These are phyloP conservation scores for Aspergillus fructus DNA, from an alignment of 2,329 filamentous ascomycete genomes.

Conservation along the genomic window DNA sequence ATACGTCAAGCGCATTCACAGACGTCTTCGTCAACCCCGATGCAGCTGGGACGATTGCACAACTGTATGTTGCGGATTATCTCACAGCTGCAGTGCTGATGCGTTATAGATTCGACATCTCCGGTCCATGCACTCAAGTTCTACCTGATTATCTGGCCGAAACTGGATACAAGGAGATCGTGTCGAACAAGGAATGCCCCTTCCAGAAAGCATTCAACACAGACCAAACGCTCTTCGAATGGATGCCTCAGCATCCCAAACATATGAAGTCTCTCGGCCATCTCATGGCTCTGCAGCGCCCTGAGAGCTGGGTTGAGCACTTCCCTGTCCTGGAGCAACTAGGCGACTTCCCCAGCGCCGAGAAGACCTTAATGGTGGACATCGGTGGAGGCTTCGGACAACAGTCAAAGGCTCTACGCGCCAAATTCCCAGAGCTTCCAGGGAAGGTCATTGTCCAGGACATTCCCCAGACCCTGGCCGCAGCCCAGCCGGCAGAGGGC, in stretches of 20 bases:
- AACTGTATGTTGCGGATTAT: neutral
- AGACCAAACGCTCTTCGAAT: constrained; percentile 1
- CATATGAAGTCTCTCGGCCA: neutral
- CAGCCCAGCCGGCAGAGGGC: neutral
- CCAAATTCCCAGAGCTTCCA: neutral
- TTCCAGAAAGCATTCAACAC: constrained; percentile 7
- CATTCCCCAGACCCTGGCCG: neutral
- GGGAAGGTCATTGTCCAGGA: constrained; percentile 12
- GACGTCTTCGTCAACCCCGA: constrained; percentile 11
- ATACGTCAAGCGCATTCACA: constrained; percentile 20
- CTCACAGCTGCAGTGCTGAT: neutral
- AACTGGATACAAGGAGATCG: neutral
- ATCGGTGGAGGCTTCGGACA: constrained; percentile 11
- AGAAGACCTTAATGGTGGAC: constrained; percentile 8
- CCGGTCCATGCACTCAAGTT: constrained; percentile 8
- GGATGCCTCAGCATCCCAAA: neutral
- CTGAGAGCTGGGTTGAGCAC: neutral
- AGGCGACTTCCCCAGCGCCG: neutral
- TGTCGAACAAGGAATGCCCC: neutral
- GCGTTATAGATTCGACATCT: constrained; percentile 15
- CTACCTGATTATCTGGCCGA: neutral
- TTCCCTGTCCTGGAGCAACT: neutral
- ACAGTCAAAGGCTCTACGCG: neutral
- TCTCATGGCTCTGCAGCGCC: neutral
- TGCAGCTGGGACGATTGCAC: neutral